A percentile compares a stretch with the other conserved stretches of the same genome.
These are phyloP conservation scores for Talaromyces funiculosus DNA, from an alignment of 2,329 filamentous ascomycete species.

Conservation along the genomic window DNA sequence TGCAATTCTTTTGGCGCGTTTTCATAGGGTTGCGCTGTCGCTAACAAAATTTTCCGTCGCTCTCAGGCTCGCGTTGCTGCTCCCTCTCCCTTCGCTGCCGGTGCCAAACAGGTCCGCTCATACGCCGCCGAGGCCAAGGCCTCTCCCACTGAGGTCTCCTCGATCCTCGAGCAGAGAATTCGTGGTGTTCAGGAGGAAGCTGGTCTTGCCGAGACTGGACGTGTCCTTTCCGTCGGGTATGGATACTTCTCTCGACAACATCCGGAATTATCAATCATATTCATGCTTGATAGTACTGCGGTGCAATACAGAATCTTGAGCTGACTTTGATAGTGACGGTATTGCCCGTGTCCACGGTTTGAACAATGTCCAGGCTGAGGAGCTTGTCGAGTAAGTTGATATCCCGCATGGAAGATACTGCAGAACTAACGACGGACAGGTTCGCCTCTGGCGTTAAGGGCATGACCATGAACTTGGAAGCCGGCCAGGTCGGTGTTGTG, in stretches of 20 bases:
- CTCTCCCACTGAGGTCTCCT: conserved; percentile 94
- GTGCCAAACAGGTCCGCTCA: conserved; percentile 68
- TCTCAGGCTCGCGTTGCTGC: conserved; percentile 73
- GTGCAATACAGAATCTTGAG: background rate
- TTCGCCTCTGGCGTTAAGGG: conserved; percentile 99
- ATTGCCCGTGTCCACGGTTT: conserved; percentile 99
- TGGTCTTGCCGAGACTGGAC: conserved; percentile 94
- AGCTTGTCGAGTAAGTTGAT: conserved; percentile 91
- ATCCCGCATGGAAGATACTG: conserved; percentile 13
- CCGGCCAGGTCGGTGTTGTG: conserved; percentile 99
- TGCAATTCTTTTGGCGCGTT: conserved; percentile 20
- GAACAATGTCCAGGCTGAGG: conserved; percentile 99
- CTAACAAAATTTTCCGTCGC: conserved; percentile 37
- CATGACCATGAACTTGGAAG: conserved; percentile 99
- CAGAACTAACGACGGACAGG: conserved; percentile 46
- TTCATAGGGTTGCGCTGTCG: conserved; percentile 42
- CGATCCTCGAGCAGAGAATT: conserved; percentile 98
- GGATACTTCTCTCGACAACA: conserved; percentile 36
- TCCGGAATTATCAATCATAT: background rate
- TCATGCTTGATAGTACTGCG: background rate
- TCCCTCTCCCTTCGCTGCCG: conserved; percentile 68
- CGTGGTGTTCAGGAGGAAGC: conserved; percentile 97
- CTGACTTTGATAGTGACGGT: conserved; percentile 72
- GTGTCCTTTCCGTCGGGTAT: conserved; percentile 98
- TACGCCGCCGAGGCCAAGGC: conserved; percentile 95